Percentiles rank a stretch among this genome's conserved stretches.
Evolutionary conservation across 2,329 filamentous ascomycete genomes (phyloP).

Genomic region (Colletotrichum sidae): DNA sequence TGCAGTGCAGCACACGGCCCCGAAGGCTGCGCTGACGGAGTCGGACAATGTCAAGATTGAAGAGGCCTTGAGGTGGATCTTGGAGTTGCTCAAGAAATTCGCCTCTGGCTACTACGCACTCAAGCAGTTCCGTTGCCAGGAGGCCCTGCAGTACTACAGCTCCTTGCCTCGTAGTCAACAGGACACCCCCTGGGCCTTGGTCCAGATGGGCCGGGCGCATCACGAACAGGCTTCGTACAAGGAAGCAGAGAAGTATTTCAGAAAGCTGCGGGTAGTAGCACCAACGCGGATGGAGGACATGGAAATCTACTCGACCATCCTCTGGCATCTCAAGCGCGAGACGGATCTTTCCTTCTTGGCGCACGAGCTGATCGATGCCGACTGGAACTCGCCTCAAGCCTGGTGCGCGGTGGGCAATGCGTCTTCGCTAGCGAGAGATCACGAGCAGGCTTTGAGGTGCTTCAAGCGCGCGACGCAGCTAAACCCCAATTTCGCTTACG

Average conservation of each 20-base stretch:
- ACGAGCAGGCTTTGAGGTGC: constrained; percentile 93
- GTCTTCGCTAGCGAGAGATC: constrained; percentile 90
- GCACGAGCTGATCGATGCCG: constrained; percentile 87
- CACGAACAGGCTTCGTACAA: constrained; percentile 90
- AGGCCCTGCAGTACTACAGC: constrained; percentile 80
- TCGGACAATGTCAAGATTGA: constrained; percentile 73
- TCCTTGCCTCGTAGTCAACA: constrained; percentile 79
- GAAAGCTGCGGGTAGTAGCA: constrained; percentile 80
- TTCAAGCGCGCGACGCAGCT: constrained; percentile 95
- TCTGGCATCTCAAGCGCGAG: constrained; percentile 97
- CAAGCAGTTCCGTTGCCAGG: constrained; percentile 81
- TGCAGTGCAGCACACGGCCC: constrained; percentile 46
- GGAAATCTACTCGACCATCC: constrained; percentile 97
- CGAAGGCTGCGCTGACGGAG: constrained; percentile 52
- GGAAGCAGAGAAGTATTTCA: constrained; percentile 89
- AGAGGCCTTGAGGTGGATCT: constrained; percentile 79
- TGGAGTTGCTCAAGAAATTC: constrained; percentile 86
- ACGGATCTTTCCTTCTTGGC: constrained; percentile 92
- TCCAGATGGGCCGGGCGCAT: constrained; percentile 89
- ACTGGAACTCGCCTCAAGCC: constrained; percentile 90
- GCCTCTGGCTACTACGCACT: constrained; percentile 83
- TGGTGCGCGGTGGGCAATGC: constrained; percentile 98
- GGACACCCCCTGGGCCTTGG: constrained; percentile 93
- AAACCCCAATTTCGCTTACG: constrained; percentile 91
- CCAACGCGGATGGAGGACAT: constrained; percentile 91